These are phyloP conservation scores for Sporothrix inflata DNA, from an alignment of 2,329 filamentous ascomycete species.

Conservation along the genomic window DNA sequence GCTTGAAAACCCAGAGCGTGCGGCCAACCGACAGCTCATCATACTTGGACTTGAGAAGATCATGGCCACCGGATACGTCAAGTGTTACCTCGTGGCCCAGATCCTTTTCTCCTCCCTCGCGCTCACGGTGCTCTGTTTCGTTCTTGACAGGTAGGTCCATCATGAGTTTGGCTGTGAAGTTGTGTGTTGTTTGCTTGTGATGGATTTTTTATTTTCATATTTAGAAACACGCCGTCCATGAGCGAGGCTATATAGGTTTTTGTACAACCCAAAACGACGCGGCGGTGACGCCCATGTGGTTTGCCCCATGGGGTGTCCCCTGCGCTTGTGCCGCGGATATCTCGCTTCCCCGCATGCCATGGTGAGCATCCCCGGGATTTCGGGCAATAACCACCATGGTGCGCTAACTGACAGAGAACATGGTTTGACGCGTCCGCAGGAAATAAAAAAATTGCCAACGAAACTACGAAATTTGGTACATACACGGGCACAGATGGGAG, in stretches of 20 bases:
- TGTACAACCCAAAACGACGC: too few relatives aligned
- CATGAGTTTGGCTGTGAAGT: not conserved
- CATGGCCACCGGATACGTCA: constrained; percentile 5
- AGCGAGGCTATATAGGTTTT: constrained; percentile 21
- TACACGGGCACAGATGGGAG: not conserved
- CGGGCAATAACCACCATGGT: not conserved
- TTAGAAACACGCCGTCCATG: constrained; percentile 6
- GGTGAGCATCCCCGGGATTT: not conserved
- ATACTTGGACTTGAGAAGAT: constrained; percentile 27
- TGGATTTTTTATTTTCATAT: not conserved
- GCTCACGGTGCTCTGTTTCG: not conserved
- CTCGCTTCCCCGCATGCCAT: not conserved
- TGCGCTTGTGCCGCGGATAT: too few relatives aligned
- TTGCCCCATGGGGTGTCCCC: not conserved
- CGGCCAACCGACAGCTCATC: constrained; percentile 25
- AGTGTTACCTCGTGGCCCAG: not conserved
- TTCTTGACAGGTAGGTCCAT: not conserved
- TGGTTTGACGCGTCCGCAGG: too few relatives aligned
- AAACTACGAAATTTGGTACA: not conserved
- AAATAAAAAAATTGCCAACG: not conserved
- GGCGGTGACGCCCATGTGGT: not conserved
- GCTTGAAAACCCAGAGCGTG: constrained; percentile 27
- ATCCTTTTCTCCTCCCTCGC: not conserved
- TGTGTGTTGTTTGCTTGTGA: not conserved
- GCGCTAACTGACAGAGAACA: too few relatives aligned